Evolutionary conservation across 1,139 yeast species (phyloP).

Genomic region (Hemisphaericaspora xylanilytica): DNA sequence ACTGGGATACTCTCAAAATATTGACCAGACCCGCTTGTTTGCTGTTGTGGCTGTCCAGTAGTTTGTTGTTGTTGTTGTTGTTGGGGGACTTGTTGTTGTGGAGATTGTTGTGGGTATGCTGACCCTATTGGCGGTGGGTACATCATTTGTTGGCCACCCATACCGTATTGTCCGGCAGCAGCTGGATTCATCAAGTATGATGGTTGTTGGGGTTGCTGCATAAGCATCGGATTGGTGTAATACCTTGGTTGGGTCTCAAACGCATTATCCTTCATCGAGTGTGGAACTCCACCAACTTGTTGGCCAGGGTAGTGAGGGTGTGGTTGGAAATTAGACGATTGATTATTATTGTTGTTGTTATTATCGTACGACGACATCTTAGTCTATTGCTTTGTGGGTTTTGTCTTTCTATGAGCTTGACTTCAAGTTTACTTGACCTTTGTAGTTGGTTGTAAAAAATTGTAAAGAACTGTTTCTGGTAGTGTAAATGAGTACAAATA

Average conservation of each 20-base stretch:
- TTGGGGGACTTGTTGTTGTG: slow-evolving; percentile 3
- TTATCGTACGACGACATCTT: slow-evolving; percentile 10
- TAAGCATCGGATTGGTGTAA: slow-evolving; percentile 21
- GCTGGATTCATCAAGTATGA: slow-evolving; percentile 14
- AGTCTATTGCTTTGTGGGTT: slow-evolving; percentile 1
- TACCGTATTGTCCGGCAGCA: slow-evolving; percentile 19
- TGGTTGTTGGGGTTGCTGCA: slow-evolving; percentile 19
- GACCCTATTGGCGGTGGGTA: slow-evolving; percentile 13
- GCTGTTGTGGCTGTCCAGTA: too few relatives aligned
- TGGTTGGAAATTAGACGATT: slow-evolving; percentile 2
- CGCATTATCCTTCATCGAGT: slow-evolving; percentile 4
- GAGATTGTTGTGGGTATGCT: slow-evolving; percentile 8
- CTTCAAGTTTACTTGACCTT: too few relatives aligned
- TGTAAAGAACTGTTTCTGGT: too few relatives aligned
- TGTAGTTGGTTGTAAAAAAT: too few relatives aligned
- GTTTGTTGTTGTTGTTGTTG: too few relatives aligned
- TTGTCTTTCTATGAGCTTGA: too few relatives aligned
- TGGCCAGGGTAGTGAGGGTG: slow-evolving; percentile 7
- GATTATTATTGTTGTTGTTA: slow-evolving; percentile 7
- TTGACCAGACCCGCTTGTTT: too few relatives aligned
- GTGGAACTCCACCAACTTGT: slow-evolving; percentile 8
- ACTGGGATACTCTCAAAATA: slow-evolving; percentile 17
- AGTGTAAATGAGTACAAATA: too few relatives aligned
- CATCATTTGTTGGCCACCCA: slow-evolving; percentile 18
- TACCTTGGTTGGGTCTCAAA: slow-evolving; percentile 18